Evolutionary conservation across 441 rosid species (phyloP).

Genomic region (Syzygium syzygioides): DNA sequence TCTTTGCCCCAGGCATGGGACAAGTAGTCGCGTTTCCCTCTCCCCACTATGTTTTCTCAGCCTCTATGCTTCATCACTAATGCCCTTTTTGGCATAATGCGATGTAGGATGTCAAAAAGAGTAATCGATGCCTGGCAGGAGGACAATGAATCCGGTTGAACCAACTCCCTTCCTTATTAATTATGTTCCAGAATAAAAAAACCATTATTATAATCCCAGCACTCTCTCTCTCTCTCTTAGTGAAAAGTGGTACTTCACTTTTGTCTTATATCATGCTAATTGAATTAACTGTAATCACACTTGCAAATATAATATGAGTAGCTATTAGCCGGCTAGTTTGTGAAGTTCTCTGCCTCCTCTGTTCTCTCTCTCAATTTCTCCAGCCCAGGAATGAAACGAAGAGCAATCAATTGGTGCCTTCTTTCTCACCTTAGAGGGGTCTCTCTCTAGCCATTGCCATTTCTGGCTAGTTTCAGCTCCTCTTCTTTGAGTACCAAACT

Average conservation of each 20-base stretch:
- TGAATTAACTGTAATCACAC: neutral
- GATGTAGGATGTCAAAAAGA: neutral
- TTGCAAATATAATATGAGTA: neutral
- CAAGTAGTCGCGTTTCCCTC: accelerated
- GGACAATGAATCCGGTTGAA: neutral
- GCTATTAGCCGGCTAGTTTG: neutral
- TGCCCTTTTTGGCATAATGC: neutral
- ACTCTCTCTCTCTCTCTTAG: neutral
- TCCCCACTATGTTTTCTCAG: neutral
- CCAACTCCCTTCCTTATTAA: neutral
- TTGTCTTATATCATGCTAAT: neutral
- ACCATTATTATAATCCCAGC: neutral
- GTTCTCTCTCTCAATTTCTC: neutral
- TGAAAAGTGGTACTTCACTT: neutral
- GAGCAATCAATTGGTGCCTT: neutral
- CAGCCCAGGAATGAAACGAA: neutral
- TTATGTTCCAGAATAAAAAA: neutral
- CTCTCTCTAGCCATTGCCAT: neutral
- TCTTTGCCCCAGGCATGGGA: neutral
- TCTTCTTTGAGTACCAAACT: neutral
- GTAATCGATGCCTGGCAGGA: neutral
- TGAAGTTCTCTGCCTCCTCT: neutral
- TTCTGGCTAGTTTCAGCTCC: neutral
- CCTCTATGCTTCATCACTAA: neutral
- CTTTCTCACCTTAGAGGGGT: neutral